phyloP scores from a whole-genome alignment of 2,329 filamentous ascomycete genomes.

The Aspergillus sp. region DNA sequence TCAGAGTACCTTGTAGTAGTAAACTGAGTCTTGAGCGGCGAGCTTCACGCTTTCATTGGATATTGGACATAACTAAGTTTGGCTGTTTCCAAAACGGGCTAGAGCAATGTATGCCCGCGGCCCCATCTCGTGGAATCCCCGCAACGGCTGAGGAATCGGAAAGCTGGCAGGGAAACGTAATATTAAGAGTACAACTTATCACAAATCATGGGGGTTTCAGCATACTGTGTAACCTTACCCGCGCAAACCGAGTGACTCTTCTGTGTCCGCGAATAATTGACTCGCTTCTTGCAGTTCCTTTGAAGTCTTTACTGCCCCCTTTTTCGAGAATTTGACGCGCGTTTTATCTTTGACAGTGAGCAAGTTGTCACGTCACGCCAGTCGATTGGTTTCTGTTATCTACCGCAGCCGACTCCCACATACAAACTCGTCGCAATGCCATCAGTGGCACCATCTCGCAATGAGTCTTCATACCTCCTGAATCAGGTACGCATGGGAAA shows the following conservation, averaged over 20 bases:
- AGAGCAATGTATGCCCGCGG: neutral
- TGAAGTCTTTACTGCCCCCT: too few relatives aligned
- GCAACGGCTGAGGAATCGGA: neutral
- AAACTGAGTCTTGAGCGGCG: too few relatives aligned
- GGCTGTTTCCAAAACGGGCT: neutral
- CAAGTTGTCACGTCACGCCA: neutral
- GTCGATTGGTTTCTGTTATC: neutral
- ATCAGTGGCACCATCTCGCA: slow-evolving; percentile 35
- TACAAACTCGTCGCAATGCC: slow-evolving; percentile 31
- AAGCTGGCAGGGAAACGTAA: neutral
- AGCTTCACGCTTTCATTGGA: neutral
- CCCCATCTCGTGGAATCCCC: neutral
- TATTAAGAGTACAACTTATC: neutral
- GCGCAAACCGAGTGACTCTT: neutral
- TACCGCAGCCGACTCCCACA: neutral
- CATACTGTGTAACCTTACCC: neutral
- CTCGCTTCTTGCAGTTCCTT: neutral
- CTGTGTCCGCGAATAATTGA: neutral
- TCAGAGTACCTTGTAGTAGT: too few relatives aligned
- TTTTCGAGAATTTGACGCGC: neutral
- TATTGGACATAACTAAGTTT: neutral
- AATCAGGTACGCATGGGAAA: slow-evolving; percentile 39
- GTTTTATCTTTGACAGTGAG: neutral
- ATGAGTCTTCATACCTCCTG: slow-evolving; percentile 41
- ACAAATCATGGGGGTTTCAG: neutral